Percentiles rank a stretch among this genome's conserved stretches.
Conservation (phyloP, 2,329 filamentous ascomycete species). For the Pseudogymnoascus sp. region DNA sequence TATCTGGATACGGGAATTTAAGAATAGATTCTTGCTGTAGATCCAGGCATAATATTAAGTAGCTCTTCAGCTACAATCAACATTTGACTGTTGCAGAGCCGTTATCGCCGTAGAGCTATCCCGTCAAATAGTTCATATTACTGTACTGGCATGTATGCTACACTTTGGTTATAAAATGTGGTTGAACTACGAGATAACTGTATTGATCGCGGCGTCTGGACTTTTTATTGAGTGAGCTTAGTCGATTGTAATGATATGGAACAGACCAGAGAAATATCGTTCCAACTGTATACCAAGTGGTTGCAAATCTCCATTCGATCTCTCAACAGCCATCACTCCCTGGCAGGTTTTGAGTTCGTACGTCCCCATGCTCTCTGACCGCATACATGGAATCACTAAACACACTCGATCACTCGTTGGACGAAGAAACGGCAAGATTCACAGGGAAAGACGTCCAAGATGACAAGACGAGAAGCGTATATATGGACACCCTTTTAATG, state of each 20-base stretch:
- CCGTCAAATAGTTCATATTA: neutral
- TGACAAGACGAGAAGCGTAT: neutral
- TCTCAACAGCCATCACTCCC: neutral
- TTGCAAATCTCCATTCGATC: neutral
- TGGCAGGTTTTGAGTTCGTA: neutral
- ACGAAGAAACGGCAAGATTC: neutral
- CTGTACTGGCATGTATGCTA: neutral
- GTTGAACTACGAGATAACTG: no score
- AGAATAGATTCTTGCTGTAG: neutral
- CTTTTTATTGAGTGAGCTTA: no score
- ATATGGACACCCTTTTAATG: constrained; percentile 6
- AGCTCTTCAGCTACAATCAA: neutral
- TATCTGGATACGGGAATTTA: neutral
- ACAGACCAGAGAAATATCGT: neutral
- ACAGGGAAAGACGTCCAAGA: neutral
- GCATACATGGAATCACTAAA: neutral
- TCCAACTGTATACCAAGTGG: no score
- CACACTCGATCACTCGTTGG: neutral
- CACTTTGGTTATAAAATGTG: no score
- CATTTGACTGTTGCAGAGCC: neutral
- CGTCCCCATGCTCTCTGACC: neutral
- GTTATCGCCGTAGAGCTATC: neutral
- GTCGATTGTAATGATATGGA: neutral
- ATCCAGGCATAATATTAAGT: neutral
- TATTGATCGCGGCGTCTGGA: no score